Evolutionary conservation across 179 eudicot genomes (phyloP), one percentile per base, ranked within the genome.

Genomic region (Gypsophila paniculata): DNA sequence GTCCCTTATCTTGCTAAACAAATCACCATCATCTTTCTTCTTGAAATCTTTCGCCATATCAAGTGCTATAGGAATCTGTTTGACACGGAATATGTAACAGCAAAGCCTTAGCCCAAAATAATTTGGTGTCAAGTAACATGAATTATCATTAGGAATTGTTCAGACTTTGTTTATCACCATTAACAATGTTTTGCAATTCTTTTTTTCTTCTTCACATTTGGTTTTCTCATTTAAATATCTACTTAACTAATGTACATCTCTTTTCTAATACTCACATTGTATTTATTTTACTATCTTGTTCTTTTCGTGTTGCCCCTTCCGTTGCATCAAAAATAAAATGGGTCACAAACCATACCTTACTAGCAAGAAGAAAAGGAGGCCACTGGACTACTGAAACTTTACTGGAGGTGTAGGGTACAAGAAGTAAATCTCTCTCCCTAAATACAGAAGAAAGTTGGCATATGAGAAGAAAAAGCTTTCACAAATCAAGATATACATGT

Each of bases 311-410:
- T 57, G 8, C 21, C 21, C 21, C 9, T 72, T 17, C 46, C 12
- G 52, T 46, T 46, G 65, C n/a, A 23, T 59, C 64, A 42, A 34
- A 82, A 17, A 52, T 29, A 61, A 26, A 7, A 42, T 36, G 74
- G 72, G 68, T 49, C 54, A 69, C 18, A 71, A 54, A 60, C 18
- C 76, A 82, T 57, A 93, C 99, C 97, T 93, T 96, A 78, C 99
- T 96, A 75, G 99, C 97, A 72, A 96, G 94, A 84, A 96, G 86
- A 78, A 96, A 96, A 76, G 99, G 99, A 80, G 99, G 99, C 99
- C 99, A 96, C 84, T 90, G 98, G 79, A 96, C 90, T 36, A 90
- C 97, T 57, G 96, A 79, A 74, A 93, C 86, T 68, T 71, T 75
- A 81, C 86, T 85, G 70, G 91, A 85, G 64, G 96, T 78, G 83